phyloP scores from a whole-genome alignment of 208 protist species.

The Porcisia deanei region DNA sequence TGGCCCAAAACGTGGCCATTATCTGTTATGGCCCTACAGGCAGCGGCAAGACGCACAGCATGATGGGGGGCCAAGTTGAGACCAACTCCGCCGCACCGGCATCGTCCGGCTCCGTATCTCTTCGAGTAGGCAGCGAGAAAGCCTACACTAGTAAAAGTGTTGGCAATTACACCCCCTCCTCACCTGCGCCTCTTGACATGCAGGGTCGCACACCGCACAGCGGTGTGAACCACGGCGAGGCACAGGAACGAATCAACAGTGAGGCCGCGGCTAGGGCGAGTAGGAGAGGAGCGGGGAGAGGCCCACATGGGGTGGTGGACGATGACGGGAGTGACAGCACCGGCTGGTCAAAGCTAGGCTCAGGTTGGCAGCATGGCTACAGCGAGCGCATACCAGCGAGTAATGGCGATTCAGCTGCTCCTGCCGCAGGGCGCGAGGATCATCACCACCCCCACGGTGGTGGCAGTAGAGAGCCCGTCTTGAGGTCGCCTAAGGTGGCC shows the following conservation, averaged over 20 bases:
- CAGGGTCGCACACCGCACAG: conserved; percentile 2
- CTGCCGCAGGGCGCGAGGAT: conserved; percentile 1
- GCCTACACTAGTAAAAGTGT: background rate
- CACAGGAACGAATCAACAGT: background rate
- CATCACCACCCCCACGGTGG: conserved; percentile 2
- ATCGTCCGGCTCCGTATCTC: background rate
- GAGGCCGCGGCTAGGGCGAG: conserved; percentile 1
- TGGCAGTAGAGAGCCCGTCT: background rate
- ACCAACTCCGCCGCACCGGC: background rate
- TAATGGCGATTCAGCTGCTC: conserved; percentile 8
- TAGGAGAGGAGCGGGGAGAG: conserved; percentile 1
- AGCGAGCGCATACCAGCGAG: conserved; percentile 2
- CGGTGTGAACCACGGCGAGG: background rate
- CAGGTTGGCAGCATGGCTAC: conserved; percentile 24
- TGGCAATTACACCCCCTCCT: background rate
- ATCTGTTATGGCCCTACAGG: conserved; percentile 88
- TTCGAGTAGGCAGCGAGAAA: background rate
- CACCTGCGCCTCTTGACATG: background rate
- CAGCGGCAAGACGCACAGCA: conserved; percentile 91
- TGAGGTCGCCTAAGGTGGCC: background rate
- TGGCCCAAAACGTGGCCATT: conserved; percentile 83
- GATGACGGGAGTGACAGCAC: conserved; percentile 23
- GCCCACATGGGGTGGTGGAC: background rate
- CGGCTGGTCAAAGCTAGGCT: conserved; percentile 17
- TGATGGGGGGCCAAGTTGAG: conserved; percentile 68